Base-by-base conservation (phyloP, 164 flowering plant species). In the Vitis rupestris region DNA sequence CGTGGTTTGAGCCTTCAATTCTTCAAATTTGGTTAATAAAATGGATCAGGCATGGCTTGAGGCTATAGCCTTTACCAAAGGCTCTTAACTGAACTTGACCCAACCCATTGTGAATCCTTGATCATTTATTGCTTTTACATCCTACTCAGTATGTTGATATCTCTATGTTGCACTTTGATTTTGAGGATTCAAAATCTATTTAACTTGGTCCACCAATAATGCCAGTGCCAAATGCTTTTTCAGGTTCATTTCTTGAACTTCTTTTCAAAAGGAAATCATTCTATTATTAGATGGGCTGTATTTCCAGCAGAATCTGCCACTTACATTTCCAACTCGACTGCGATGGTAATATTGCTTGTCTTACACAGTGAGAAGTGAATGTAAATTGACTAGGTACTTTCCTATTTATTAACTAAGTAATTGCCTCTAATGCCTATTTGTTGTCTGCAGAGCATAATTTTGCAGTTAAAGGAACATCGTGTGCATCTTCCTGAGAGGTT, bases 161-260 rank as follows among this genome's bases (percentile, higher is more conserved):
- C 7, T 37, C 44, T 37, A 6, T 37, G 4, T 37, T 37, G 44
- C 44, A 37, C 44, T 37, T 37, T 37, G 44, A 37, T 37, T 37
- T 3, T 37, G 7, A 37, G 44, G 44, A 37, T 37, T 37, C 44
- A 37, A 37, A 37, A 37, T 37, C 7, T 3, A 37, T 37, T 37
- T 37, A 37, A 37, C 7, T 37, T 37, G 44, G 44, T 37, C 44
- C 4, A 37, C 7, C 4, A 23, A 23, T 23, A 23, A 23, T 23
- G 27, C 27, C 27, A 23, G 27, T 1, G 27, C 27, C 27, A 37
- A 37, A 4, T 37, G 44, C 27, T 37, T 37, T 74, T 83, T 65
- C 89, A 94, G 98, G 94, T 94, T 57, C 88, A 80, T 55, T 65
- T 88, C 52, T 68, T 89, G 78, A 90, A 83, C 78, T 74, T 69